phyloP scores from a whole-genome alignment of 31 red algal species.

The Asparagopsis taxiformis region DNA sequence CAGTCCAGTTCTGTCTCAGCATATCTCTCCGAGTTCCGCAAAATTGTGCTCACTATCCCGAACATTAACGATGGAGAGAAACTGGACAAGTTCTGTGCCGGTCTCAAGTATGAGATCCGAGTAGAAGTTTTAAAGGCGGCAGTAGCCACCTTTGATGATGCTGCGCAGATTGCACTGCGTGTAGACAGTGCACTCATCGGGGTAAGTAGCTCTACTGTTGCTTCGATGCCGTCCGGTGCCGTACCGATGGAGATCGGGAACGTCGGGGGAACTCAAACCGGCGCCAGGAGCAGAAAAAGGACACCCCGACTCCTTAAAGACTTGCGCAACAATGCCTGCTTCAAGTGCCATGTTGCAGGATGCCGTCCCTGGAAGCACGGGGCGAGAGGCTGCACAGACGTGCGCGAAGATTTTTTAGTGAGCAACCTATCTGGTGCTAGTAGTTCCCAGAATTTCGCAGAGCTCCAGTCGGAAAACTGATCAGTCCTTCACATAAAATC shows the following conservation, averaged over 20 bases:
- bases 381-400: too few relatives aligned
- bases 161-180: background rate
- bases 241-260: background rate
- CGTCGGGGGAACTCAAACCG: background rate
- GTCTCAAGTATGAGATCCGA: conserved; percentile 12
- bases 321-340: background rate
- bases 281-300: too few relatives aligned
- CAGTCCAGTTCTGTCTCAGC: background rate
- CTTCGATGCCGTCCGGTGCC: background rate
- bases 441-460: too few relatives aligned
- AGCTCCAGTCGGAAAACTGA: too few relatives aligned
- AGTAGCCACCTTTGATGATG: background rate
- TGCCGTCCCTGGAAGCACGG: background rate
- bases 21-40: conserved; percentile 11
- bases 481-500: too few relatives aligned
- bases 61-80: conserved; percentile 17
- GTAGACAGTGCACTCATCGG: background rate
- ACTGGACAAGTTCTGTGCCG: conserved; percentile 27
- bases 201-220: background rate
- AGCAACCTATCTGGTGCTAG: too few relatives aligned
- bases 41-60: conserved; percentile 24
- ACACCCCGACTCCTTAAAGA: background rate
- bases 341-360: background rate
- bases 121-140: conserved; percentile 22
- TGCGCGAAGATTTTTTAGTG: too few relatives aligned